These are phyloP conservation scores for Podospora australis DNA, from an alignment of 495 filamentous ascomycete species.

Conservation along the genomic window DNA sequence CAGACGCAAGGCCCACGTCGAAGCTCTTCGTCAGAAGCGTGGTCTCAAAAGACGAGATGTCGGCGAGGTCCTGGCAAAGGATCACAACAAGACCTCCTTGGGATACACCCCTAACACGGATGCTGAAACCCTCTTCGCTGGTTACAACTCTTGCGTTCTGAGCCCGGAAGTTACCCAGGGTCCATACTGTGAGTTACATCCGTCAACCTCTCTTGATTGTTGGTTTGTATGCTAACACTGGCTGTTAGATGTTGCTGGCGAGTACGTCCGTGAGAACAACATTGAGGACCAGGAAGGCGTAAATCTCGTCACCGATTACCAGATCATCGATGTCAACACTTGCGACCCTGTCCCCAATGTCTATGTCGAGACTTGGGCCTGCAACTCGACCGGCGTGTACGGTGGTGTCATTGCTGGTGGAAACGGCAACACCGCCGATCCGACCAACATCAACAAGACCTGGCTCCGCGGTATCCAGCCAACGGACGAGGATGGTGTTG, in stretches of 20 bases:
- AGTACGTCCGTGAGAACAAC: conserved; percentile 49
- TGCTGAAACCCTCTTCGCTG: conserved; percentile 41
- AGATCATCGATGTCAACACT: conserved; percentile 52
- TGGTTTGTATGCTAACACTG: too few relatives aligned
- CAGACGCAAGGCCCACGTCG: conserved; percentile 31
- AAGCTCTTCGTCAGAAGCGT: conserved; percentile 17
- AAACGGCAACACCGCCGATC: conserved; percentile 33
- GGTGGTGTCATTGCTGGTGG: conserved; percentile 45
- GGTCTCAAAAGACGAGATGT: conserved; percentile 21
- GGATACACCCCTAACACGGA: conserved; percentile 39
- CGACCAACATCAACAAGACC: conserved; percentile 41
- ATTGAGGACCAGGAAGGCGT: conserved; percentile 52
- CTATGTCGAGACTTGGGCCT: conserved; percentile 57
- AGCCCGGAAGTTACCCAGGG: conserved; percentile 49
- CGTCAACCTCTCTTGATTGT: background rate
- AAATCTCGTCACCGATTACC: conserved; percentile 52
- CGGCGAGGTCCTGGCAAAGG: conserved; percentile 29
- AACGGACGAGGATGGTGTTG: conserved; percentile 42
- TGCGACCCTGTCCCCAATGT: conserved; percentile 50
- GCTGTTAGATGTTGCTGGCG: conserved; percentile 33
- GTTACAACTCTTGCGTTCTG: conserved; percentile 48
- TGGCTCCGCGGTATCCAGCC: conserved; percentile 47
- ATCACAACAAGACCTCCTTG: conserved; percentile 39
- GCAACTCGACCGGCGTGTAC: conserved; percentile 47
- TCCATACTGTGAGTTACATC: conserved; percentile 40